Conservation (phyloP, 2,329 filamentous ascomycete genomes). For the Pleomassaria siparia region DNA sequence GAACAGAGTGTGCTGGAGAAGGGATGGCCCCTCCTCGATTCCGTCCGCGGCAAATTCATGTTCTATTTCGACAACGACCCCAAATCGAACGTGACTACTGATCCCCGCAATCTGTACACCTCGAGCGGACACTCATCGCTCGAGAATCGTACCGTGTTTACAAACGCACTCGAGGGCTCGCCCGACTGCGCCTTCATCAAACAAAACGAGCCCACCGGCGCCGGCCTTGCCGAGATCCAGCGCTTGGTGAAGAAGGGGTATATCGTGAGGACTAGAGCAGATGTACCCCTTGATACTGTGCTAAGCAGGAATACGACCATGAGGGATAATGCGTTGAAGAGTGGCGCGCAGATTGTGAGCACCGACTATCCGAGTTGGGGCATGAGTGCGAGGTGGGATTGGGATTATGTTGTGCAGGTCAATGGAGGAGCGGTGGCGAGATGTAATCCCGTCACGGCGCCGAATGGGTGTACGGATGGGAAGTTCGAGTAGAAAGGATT, state of each 20-base stretch:
- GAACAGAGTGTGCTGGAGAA: slow-evolving; percentile 49
- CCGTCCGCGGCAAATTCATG: slow-evolving; percentile 49
- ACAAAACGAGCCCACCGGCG: slow-evolving; percentile 47
- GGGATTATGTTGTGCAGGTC: slow-evolving; percentile 49
- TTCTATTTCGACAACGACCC: slow-evolving; percentile 57
- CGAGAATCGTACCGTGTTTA: slow-evolving; percentile 53
- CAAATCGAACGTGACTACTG: slow-evolving; percentile 28
- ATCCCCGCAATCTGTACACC: slow-evolving; percentile 44
- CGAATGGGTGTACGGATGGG: slow-evolving; percentile 37
- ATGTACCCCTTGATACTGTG: slow-evolving; percentile 50
- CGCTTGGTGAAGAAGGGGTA: slow-evolving; percentile 50
- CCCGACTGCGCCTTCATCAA: slow-evolving; percentile 54
- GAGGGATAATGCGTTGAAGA: slow-evolving; percentile 48
- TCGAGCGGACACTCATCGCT: slow-evolving; percentile 36
- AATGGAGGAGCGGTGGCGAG: slow-evolving; percentile 32
- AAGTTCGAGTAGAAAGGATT: slow-evolving; percentile 17
- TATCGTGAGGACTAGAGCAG: slow-evolving; percentile 53
- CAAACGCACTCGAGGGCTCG: slow-evolving; percentile 50
- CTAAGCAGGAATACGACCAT: slow-evolving; percentile 45
- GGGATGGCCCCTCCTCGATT: slow-evolving; percentile 53
- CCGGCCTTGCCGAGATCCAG: slow-evolving; percentile 46
- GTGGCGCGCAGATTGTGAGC: slow-evolving; percentile 54
- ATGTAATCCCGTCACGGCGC: slow-evolving; percentile 44
- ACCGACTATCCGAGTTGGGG: slow-evolving; percentile 54
- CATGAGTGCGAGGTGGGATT: slow-evolving; percentile 50